Base-by-base conservation (phyloP, 2,329 filamentous ascomycete species). In the Fusarium sp. region DNA sequence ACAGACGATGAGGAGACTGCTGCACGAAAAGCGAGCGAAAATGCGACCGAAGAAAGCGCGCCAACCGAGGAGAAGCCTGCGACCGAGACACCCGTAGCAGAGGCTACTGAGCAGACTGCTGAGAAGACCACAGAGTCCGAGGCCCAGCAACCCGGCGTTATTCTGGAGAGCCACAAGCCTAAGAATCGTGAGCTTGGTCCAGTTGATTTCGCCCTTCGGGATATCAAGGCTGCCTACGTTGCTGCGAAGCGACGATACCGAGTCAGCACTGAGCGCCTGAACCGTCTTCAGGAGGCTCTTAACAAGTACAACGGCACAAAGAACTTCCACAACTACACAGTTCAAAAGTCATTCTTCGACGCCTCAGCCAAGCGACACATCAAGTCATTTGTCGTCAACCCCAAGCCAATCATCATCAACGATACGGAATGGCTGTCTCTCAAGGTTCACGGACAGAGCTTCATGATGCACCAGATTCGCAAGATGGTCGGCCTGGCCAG, bases 381-480 rank as follows among this genome's bases (percentile, higher is more conserved):
- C 84, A 96, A 95, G 78, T 96, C 93, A 4, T 99, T 99, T 83
- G 85, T 91, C 38, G 91, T 94, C 60, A 92, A 94, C 78, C 82
- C 84, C 5, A 84, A 87, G 52, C 94, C 94, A 1, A 91, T 97
- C 75, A 89, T 94, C 76, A 97, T 97, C 80, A 89, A 93, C 78
- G 90, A 95, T 76, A 98, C 94, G 3, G 92, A 99, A 83, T 99
- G 96, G 96, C 85, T 99, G 6, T 96, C 92, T 43, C 85, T 98
- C 71, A 97, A 97, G 78, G 95, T 99, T 24, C 96, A 99, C 80
- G 96, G 96, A 0, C 96, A 99, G 81, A 95, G 92, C 76, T 99
- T 99, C 86, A 99, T 99, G 96, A 99, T 99, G 96, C 96, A 99
- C 81, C 96, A 99, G 83, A 99, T 99, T 80, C 91, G 96, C 76